A percentile compares a stretch with the other conserved stretches of the same genome.
Evolutionary conservation across 768 basidiomycete species (phyloP).

Genomic region (Galerina sulciceps): DNA sequence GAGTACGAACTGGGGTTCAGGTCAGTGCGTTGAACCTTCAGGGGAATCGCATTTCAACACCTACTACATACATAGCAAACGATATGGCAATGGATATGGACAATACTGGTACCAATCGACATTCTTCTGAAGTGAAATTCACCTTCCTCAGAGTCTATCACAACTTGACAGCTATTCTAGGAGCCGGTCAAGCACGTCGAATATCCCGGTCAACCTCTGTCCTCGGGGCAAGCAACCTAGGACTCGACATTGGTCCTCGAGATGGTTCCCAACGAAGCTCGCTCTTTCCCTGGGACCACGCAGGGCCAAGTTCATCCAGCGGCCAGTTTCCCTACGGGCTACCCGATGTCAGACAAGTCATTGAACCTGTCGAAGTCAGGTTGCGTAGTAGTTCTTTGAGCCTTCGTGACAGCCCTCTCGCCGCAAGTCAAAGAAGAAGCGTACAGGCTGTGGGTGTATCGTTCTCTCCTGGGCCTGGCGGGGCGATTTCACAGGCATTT

Average conservation of each 20-base stretch:
- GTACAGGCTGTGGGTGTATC: constrained; percentile 36
- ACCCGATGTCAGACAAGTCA: constrained; percentile 45
- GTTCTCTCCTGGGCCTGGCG: constrained; percentile 58
- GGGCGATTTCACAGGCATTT: constrained; percentile 43
- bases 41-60: not conserved
- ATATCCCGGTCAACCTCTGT: constrained; percentile 60
- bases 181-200: constrained; percentile 89
- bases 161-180: constrained; percentile 38
- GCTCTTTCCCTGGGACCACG: constrained; percentile 86
- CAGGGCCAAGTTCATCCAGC: constrained; percentile 66
- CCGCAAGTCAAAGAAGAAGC: constrained; percentile 51
- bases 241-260: constrained; percentile 42
- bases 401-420: constrained; percentile 61
- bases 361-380: constrained; percentile 57
- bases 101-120: constrained; percentile 15
- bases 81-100: constrained; percentile 8
- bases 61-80: constrained; percentile 8
- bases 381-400: constrained; percentile 60
- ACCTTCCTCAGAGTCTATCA: not conserved
- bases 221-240: constrained; percentile 50
- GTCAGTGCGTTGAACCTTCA: not conserved
- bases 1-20: constrained; percentile 20
- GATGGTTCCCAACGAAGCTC: constrained; percentile 69
- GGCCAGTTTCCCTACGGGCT: constrained; percentile 38
- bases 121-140: constrained; percentile 62